Evolutionary conservation across 1,139 yeast genomes (phyloP), one percentile per base, ranked within the genome.

Genomic region (Zygosaccharomyces sapae): DNA sequence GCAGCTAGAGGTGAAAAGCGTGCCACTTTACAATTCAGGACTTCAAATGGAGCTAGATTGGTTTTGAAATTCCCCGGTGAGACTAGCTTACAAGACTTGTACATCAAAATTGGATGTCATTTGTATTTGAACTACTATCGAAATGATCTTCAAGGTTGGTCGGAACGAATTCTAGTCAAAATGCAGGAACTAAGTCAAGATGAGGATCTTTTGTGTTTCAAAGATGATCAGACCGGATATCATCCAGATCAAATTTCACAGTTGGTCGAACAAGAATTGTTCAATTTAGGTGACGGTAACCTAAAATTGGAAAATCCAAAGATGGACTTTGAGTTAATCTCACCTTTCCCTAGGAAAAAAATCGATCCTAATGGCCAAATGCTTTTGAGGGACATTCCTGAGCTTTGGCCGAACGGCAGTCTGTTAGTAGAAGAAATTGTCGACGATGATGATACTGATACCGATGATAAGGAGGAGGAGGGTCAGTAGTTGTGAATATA

Each of bases 351-450:
- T 3, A 72, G 84, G 47, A 67, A 62, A 44, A 66, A 68, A 18
- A 61, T 81, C 24, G 71, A 69, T 2, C 53, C 59, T 9, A 67
- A 66, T 29, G 47, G 57, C 3, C 56, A 58, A 0, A 47, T 51
- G 22, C 33, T 46, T 4, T 64, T 82, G 8, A 58, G 59, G 27
- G 74, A 75, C 22, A 72, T 71, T 36, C 57, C 67, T 2, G 68
- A 73, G 33, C 59, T 83, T 12, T 81, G 76, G 75, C 89, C 89
- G 10, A 80, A 74, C 53, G 88, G 87, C 1, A 79, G 75, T 53
- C 55, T 81, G 38, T 64, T 80, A 38, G 75, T 81, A 5, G 86
- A 81, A 55, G 63, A 59, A 16, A 53, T 62, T 9, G 69, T 65
- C 3, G 65, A 58, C 7, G 69, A 65, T 4, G 68, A 62, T 9